Conservation (phyloP, 768 basidiomycete species). For the Tylopilus plumbeoviolaceoides region DNA sequence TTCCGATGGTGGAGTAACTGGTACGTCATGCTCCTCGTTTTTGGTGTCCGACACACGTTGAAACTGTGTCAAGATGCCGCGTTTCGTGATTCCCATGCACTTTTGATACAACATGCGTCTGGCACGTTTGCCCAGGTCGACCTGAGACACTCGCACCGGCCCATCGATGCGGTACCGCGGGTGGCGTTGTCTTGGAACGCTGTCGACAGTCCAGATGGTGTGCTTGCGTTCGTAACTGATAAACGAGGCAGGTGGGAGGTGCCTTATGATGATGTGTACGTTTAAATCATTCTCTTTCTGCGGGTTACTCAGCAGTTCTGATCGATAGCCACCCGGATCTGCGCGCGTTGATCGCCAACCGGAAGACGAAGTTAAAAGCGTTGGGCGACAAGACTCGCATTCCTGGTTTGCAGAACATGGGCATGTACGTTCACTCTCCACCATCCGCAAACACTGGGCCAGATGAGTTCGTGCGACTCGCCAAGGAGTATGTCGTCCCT, state of each 20-base stretch:
- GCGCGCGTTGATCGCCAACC: slow-evolving; percentile 20
- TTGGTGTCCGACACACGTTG: neutral
- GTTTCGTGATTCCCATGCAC: slow-evolving; percentile 65
- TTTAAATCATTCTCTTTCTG: neutral
- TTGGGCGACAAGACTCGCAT: slow-evolving; percentile 54
- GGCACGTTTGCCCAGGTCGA: slow-evolving; percentile 81
- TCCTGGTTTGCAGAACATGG: slow-evolving; percentile 56
- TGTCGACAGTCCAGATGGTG: slow-evolving; percentile 37
- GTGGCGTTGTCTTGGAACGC: slow-evolving; percentile 62
- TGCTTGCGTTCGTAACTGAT: slow-evolving; percentile 65
- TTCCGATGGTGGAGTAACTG: slow-evolving; percentile 70
- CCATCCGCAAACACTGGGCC: slow-evolving; percentile 24
- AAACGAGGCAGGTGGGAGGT: slow-evolving; percentile 51
- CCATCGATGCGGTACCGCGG: slow-evolving; percentile 65
- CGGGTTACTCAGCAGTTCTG: neutral
- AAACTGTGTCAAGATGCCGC: slow-evolving; percentile 47
- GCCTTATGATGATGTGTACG: slow-evolving; percentile 80
- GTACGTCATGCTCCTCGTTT: slow-evolving; percentile 36
- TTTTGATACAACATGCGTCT: slow-evolving; percentile 71
- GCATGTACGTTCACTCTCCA: slow-evolving; percentile 36
- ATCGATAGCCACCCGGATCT: slow-evolving; percentile 35
- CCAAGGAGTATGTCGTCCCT: slow-evolving; percentile 53
- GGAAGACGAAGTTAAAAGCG: slow-evolving; percentile 43
- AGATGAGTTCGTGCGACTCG: slow-evolving; percentile 53
- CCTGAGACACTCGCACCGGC: slow-evolving; percentile 56